Evolutionary conservation across 352 stramenopile species (phyloP), one percentile per base, ranked within the genome.

Genomic region (Pythium periplocum): DNA sequence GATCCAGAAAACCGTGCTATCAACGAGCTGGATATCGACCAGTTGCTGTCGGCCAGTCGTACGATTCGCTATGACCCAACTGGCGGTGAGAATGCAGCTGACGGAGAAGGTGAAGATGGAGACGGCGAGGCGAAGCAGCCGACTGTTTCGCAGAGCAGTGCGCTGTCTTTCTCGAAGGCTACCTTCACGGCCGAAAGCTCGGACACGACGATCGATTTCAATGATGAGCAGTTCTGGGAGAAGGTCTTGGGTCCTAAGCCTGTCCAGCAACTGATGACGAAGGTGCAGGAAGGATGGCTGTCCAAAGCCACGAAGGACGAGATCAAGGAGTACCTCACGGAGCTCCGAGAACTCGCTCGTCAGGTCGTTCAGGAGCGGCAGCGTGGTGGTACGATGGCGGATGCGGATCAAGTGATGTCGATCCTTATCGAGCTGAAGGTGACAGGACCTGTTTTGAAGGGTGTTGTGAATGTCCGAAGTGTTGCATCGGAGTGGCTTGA

Each of bases 181-280:
- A 83, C 78, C 3, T 96, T 96, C 53, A 95, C 84, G 9, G 78
- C 87, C 3, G 85, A 96, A 57, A 85, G 83, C 4, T 85, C 86
- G 4, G 87, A 96, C 63, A 78, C 77, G 4, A 94, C 78, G 17
- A 95, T 95, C 48, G 86, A 96, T 64, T 93, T 93, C 44, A 93
- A 96, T 45, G 86, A 95, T 48, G 85, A 93, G n/a, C 83, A 94
- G 50, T 93, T 96, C 35, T 95, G 84, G 84, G 86, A 96, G 53
- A 95, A 96, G 62, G 86, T 96, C 6, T 68, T 95, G 35, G 86
- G 84, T 4, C 83, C 83, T 11, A 93, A 96, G 52, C 78, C 73
- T 44, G 85, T 91, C 5, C 85, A 96, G 43, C 60, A 88, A 53
- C 62, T 96, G 33, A 90, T 95, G 77, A 87, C 83, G 6, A 91